Evolutionary conservation across 2,329 filamentous ascomycete genomes (phyloP).

Genomic region (Cadophora sp.): DNA sequence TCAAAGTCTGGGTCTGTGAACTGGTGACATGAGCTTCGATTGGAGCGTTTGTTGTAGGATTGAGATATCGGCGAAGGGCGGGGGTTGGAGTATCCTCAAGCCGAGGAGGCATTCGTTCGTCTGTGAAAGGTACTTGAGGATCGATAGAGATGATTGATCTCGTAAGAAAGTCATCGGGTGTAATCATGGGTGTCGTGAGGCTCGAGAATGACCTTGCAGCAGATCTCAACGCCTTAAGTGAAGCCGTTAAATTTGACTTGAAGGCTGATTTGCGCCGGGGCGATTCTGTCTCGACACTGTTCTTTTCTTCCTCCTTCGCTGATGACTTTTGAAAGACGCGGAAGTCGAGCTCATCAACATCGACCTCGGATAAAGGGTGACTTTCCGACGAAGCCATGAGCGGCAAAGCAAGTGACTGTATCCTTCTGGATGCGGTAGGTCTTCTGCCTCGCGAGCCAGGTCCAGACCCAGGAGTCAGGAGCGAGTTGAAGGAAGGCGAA

Average conservation of each 20-base stretch:
- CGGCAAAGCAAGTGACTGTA: constrained; percentile 63
- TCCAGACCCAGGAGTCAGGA: constrained; percentile 39
- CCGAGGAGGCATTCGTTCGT: constrained; percentile 69
- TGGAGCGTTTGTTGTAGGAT: constrained; percentile 62
- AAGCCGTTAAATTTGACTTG: constrained; percentile 74
- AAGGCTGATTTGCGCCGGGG: constrained; percentile 55
- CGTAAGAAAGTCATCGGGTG: constrained; percentile 71
- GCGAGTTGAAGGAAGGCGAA: constrained; percentile 40
- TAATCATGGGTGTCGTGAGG: constrained; percentile 68
- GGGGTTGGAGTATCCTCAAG: constrained; percentile 70
- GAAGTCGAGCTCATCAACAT: constrained; percentile 57
- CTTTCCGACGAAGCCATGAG: constrained; percentile 53
- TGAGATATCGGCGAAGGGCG: constrained; percentile 70
- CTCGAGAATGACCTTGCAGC: constrained; percentile 69
- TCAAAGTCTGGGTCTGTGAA: constrained; percentile 46
- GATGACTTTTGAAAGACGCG: constrained; percentile 50
- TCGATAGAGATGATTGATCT: constrained; percentile 73
- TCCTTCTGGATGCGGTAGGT: constrained; percentile 52
- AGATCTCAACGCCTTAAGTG: constrained; percentile 65
- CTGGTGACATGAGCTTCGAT: constrained; percentile 49
- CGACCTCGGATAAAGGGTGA: constrained; percentile 55
- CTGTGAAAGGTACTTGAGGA: constrained; percentile 69
- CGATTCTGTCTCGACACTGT: constrained; percentile 20
- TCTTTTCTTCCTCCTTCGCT: constrained; percentile 30
- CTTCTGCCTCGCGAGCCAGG: constrained; percentile 48